These are phyloP conservation scores for Salix arbutifolia DNA, from an alignment of 345 rosid genomes.

Conservation along the genomic window DNA sequence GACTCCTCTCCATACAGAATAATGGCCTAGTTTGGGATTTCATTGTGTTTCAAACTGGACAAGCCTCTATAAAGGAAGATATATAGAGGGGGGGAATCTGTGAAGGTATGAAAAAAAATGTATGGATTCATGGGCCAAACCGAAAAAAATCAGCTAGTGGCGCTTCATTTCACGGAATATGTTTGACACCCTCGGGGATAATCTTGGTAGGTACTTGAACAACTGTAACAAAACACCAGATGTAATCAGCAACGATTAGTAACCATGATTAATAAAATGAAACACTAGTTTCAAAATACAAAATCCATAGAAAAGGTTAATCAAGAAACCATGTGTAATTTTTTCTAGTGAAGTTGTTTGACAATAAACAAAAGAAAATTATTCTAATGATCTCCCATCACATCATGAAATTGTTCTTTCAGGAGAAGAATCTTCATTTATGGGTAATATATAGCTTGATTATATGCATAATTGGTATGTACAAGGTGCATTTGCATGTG, in stretches of 20 bases:
- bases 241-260: background rate
- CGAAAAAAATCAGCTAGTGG: constrained; percentile 42
- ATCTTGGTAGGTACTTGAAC: constrained; percentile 76
- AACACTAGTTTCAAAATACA: background rate
- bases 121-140: background rate
- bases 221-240: constrained; percentile 38
- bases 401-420: background rate
- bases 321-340: background rate
- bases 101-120: background rate
- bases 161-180: constrained; percentile 77
- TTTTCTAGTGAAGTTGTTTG: background rate
- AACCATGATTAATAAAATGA: background rate
- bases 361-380: background rate
- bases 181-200: constrained; percentile 72
- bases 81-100: background rate
- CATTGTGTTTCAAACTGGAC: background rate
- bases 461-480: no score
- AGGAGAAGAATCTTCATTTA: no score
- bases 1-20: background rate
- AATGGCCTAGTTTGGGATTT: background rate
- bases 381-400: background rate
- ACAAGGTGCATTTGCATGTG: no score
- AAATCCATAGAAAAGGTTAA: background rate
- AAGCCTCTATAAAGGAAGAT: background rate
- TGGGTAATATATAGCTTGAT: background rate